phyloP scores from a whole-genome alignment of 2,329 filamentous ascomycete species.

The Cladosporium halotolerans region DNA sequence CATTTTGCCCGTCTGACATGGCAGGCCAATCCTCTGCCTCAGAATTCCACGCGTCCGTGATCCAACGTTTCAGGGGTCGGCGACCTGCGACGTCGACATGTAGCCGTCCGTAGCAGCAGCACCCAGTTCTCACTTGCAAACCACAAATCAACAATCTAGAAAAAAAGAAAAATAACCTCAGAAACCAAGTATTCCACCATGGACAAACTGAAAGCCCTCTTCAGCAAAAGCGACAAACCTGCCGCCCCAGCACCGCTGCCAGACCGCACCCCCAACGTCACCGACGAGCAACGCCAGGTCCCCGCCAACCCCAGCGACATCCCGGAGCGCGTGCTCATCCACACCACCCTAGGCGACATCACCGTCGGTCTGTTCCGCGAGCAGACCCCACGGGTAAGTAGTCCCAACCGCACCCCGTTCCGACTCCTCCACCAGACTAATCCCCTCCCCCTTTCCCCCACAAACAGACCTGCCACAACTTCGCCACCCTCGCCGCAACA shows the following conservation, averaged over 20 bases:
- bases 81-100: background rate
- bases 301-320: constrained; percentile 12
- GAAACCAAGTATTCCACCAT: background rate
- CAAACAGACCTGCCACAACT: constrained; percentile 78
- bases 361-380: constrained; percentile 27
- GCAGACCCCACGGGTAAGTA: constrained; percentile 27
- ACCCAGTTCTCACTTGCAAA: background rate
- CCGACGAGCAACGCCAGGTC: background rate
- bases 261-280: constrained; percentile 5
- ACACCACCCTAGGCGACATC: constrained; percentile 32
- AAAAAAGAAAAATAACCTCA: background rate
- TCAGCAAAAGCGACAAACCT: constrained; percentile 3
- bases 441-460: background rate
- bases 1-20: too few species aligned
- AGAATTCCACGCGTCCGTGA: too few species aligned
- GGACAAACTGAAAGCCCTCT: constrained; percentile 6
- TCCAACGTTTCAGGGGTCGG: background rate
- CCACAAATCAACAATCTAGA: background rate
- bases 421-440: background rate
- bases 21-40: too few species aligned
- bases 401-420: background rate
- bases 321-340: constrained; percentile 25
- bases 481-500: constrained; percentile 77
- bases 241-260: background rate
- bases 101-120: background rate